Evolutionary conservation across 202 grass and related monocot species (phyloP), one percentile per base, ranked within the genome.

Genomic region (Elaeis oleifera): DNA sequence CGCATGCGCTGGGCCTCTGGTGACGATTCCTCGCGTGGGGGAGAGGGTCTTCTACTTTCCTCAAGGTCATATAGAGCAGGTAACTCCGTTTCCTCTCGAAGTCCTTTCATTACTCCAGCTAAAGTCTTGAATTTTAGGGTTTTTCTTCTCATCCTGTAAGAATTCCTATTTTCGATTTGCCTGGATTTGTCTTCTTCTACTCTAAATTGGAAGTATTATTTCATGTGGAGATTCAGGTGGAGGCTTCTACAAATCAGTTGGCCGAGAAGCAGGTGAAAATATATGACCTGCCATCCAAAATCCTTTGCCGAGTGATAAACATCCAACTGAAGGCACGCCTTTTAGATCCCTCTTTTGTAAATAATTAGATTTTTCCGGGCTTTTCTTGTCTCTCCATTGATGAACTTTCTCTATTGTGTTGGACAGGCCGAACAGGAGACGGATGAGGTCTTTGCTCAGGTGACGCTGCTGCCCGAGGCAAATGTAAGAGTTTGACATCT

Each of bases 41-140:
- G 94, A 97, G 71, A 74, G 80, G 71, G 94, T 97, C 48, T 92
- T 80, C 84, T 97, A 97, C 75, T 97, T 97, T 60, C 92, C 82
- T 2, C 88, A 97, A 70, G 92, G 92, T 2, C 92, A 97, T 77
- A 75, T 97, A 60, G 94, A 97, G 79, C 94, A 97, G 94, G 88
- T 90, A 60, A 23, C 44, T 23, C 50, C 18, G 4, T 57, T 7
- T 18, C 16, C 36, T 18, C 23, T 65, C 49, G 6, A 16, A 25
- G 53, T 58, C 55, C 39, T 49, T 16, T 16, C 50, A 6, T 31
- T 31, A 5, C 28, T 31, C 5, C 5, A 6, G 28, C 5, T 31
- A 31, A 44, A 44, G 36, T 44, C 36, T 44, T 2, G 36, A 44
- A 44, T 44, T 44, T 44, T 44, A 14, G 36, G 36, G 1, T 44